These are phyloP conservation scores for Trichomonascaceae sp. DNA, from an alignment of 1,139 yeast species.

Conservation along the genomic window DNA sequence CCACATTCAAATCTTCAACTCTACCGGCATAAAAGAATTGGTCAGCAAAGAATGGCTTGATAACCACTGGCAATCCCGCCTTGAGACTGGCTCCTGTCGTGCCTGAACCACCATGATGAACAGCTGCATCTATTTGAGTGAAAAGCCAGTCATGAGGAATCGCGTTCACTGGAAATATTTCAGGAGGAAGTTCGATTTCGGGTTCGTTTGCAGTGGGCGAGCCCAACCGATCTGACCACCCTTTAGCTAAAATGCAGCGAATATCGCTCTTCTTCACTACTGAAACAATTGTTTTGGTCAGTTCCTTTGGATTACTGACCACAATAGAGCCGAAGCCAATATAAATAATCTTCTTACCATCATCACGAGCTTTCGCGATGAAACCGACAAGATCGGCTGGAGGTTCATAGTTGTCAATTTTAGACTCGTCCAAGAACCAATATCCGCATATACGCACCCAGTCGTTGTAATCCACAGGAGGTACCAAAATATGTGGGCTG, in stretches of 20 bases:
- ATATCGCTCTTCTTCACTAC: constrained; percentile 78
- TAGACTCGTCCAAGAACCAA: constrained; percentile 81
- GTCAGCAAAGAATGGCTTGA: constrained; percentile 95
- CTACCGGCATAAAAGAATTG: constrained; percentile 87
- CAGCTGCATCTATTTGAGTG: constrained; percentile 84
- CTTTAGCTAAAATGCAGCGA: constrained; percentile 80
- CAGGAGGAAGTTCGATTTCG: constrained; percentile 60
- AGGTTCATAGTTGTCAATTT: constrained; percentile 47
- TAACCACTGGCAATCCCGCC: constrained; percentile 81
- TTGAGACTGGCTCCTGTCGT: constrained; percentile 89
- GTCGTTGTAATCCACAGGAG: constrained; percentile 87
- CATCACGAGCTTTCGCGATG: constrained; percentile 54
- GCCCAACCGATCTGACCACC: constrained; percentile 79
- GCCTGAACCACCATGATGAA: constrained; percentile 97
- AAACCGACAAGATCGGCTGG: constrained; percentile 56
- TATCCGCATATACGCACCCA: constrained; percentile 95
- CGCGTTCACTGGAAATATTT: constrained; percentile 61
- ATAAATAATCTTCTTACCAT: constrained; percentile 68
- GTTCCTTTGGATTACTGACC: constrained; percentile 69
- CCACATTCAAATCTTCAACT: constrained; percentile 88
- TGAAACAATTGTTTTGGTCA: constrained; percentile 71
- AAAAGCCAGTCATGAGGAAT: constrained; percentile 95
- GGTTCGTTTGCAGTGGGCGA: constrained; percentile 35
- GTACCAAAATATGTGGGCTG: constrained; percentile 83
- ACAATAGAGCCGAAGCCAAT: constrained; percentile 96